Conservation (phyloP, 768 basidiomycete genomes). For the Lactarius hengduanensis region DNA sequence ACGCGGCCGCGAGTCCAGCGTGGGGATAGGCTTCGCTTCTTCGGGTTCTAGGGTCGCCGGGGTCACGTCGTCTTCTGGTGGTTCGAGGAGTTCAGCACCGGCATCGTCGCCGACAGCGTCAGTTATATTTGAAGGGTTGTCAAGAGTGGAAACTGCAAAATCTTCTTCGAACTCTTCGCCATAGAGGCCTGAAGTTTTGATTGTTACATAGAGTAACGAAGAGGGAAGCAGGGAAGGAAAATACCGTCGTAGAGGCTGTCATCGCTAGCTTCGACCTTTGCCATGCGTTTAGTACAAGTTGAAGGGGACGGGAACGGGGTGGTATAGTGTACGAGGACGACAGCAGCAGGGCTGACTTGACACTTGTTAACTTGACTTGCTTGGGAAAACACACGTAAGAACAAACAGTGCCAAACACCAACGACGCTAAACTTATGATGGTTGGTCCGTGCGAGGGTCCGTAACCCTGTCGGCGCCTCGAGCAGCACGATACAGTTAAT, state of each 20-base stretch:
- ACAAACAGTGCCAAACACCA: constrained; percentile 24
- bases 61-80: constrained; percentile 19
- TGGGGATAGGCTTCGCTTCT: constrained; percentile 10
- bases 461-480: too few species aligned
- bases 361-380: background rate
- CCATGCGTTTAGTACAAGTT: constrained; percentile 10
- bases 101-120: constrained; percentile 6
- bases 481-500: constrained; percentile 8
- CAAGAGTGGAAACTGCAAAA: constrained; percentile 21
- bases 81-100: constrained; percentile 8
- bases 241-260: constrained; percentile 30
- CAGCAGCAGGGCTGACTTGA: background rate
- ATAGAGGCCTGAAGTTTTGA: constrained; percentile 25
- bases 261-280: constrained; percentile 25
- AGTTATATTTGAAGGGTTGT: constrained; percentile 12
- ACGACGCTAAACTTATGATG: background rate
- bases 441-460: background rate
- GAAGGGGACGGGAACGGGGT: constrained; percentile 2
- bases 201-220: background rate
- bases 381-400: constrained; percentile 1
- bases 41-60: background rate
- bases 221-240: background rate
- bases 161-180: constrained; percentile 31
- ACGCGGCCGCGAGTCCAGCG: constrained; percentile 15
- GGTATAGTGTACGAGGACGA: constrained; percentile 1